Conservation (phyloP, 257 asterid genomes). For the Vinca minor region DNA sequence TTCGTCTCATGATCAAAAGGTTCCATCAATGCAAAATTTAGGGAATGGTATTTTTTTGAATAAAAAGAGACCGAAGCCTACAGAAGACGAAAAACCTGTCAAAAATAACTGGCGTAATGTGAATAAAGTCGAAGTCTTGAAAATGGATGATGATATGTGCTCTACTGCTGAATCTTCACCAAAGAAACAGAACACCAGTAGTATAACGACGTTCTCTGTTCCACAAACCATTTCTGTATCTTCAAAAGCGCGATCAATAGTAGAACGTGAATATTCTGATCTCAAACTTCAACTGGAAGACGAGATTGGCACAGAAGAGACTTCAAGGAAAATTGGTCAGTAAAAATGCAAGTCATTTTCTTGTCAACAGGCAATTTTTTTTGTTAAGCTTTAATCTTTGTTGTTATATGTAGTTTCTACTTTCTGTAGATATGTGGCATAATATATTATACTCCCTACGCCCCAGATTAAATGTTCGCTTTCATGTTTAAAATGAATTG, state of each 20-base stretch:
- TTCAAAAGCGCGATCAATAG: constrained; percentile 22
- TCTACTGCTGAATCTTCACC: constrained; percentile 86
- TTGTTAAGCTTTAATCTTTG: background rate
- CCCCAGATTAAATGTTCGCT: too few species aligned
- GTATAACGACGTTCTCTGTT: constrained; percentile 39
- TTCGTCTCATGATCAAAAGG: constrained; percentile 74
- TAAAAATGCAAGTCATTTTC: background rate
- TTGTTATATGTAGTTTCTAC: background rate
- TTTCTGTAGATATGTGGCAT: too few species aligned
- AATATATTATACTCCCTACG: too few species aligned
- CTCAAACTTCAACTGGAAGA: constrained; percentile 27
- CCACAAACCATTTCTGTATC: constrained; percentile 37
- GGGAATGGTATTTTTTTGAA: constrained; percentile 16
- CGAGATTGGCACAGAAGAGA: constrained; percentile 33
- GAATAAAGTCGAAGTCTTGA: constrained; percentile 21
- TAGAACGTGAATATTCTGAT: constrained; percentile 28
- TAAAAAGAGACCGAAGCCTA: constrained; percentile 39
- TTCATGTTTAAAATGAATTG: too few species aligned
- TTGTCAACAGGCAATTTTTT: background rate
- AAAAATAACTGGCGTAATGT: constrained; percentile 22
- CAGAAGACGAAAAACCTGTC: constrained; percentile 26
- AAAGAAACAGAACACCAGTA: constrained; percentile 37
- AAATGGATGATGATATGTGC: constrained; percentile 49
- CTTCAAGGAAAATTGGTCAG: constrained; percentile 40
- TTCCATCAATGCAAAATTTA: constrained; percentile 53